A percentile compares a stretch with the other conserved stretches of the same genome.
Evolutionary conservation across 2,329 filamentous ascomycete genomes (phyloP).

Genomic region (Elsinoe ampelina): DNA sequence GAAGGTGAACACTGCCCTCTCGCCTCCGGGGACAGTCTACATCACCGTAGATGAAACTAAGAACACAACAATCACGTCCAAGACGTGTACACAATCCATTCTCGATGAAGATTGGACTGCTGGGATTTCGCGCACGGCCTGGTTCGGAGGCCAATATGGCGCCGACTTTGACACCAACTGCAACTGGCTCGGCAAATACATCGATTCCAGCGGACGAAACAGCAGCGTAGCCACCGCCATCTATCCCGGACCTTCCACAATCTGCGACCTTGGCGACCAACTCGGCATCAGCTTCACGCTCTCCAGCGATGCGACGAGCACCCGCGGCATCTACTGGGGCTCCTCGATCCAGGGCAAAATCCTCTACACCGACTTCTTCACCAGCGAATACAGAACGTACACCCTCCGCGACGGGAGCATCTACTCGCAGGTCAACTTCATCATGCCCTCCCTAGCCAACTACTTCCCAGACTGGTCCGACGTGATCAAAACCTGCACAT

Average conservation of each 20-base stretch:
- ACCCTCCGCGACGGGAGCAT: background rate
- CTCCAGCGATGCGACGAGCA: background rate
- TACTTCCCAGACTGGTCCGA: constrained; percentile 2
- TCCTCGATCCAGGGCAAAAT: background rate
- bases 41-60: background rate
- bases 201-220: background rate
- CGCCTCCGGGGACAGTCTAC: background rate
- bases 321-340: background rate
- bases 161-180: background rate
- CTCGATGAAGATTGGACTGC: background rate
- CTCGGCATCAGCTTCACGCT: background rate
- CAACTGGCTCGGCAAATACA: background rate
- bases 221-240: background rate
- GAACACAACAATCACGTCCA: background rate
- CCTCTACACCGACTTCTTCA: background rate
- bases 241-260: background rate
- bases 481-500: background rate
- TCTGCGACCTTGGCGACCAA: background rate
- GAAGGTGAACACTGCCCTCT: background rate
- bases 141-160: background rate
- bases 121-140: background rate
- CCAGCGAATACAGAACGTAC: background rate
- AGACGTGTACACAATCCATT: background rate
- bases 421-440: background rate
- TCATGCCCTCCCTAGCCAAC: background rate